A percentile compares a stretch with the other conserved stretches of the same genome.
Evolutionary conservation across 805 yeast genomes (phyloP).

Genomic region (Hyphopichia homilentoma): DNA sequence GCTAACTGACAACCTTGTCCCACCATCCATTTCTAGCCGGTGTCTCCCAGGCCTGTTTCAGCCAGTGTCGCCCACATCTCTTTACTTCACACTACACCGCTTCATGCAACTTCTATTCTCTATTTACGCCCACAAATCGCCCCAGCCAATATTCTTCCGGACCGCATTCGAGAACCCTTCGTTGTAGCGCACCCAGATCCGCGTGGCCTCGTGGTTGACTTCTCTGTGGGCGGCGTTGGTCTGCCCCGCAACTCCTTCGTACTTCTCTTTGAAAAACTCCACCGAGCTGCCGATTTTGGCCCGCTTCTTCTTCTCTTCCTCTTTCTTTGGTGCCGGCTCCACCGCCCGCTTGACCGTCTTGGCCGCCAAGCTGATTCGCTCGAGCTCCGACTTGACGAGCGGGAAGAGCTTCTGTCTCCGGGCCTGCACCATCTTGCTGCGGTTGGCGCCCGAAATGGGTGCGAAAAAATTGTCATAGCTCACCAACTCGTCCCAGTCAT

Average conservation of each 20-base stretch:
- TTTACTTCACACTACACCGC: no score
- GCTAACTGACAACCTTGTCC: no score
- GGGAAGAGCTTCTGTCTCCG: constrained; percentile 36
- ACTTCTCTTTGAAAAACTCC: constrained; percentile 37
- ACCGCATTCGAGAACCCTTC: constrained; percentile 95
- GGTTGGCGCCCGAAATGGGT: constrained; percentile 9
- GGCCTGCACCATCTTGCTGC: constrained; percentile 20
- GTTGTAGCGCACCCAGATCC: constrained; percentile 81
- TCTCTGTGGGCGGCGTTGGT: constrained; percentile 12
- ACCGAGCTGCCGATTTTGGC: constrained; percentile 27
- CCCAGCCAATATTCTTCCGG: constrained; percentile 77
- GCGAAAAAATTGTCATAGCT: constrained; percentile 17
- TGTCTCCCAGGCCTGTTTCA: no score
- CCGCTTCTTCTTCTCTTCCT: constrained; percentile 14
- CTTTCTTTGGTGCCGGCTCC: no score
- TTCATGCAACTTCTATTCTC: no score
- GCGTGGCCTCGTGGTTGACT: constrained; percentile 33
- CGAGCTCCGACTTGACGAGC: constrained; percentile 30
- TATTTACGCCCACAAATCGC: constrained; percentile 55
- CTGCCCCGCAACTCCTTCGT: constrained; percentile 31
- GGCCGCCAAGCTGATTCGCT: constrained; percentile 8
- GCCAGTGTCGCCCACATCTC: no score
- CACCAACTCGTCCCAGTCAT: constrained; percentile 33
- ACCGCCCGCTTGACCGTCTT: constrained; percentile 8
- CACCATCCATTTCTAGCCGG: no score